A percentile compares a stretch with the other conserved stretches of the same genome.
These are phyloP conservation scores for Davidsoniella virescens DNA, from an alignment of 2,329 filamentous ascomycete species.

Conservation along the genomic window DNA sequence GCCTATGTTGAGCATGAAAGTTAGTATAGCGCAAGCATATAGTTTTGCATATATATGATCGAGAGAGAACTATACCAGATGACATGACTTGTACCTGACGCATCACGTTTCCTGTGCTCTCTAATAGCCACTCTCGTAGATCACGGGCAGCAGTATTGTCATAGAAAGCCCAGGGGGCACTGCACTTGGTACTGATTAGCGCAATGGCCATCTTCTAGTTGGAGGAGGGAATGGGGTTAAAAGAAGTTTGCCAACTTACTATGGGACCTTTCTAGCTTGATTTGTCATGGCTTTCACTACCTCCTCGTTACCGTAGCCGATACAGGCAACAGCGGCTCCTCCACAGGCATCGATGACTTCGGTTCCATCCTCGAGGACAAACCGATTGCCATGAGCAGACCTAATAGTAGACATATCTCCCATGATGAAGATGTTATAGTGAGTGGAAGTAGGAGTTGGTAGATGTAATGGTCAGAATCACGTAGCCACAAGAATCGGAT, in stretches of 20 bases:
- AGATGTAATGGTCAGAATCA: no score
- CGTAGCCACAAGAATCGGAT: no score
- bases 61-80: slow-evolving; percentile 18
- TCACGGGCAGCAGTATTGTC: slow-evolving; percentile 4
- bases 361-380: slow-evolving; percentile 25
- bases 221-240: not conserved
- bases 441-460: no score
- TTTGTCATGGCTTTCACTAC: slow-evolving; percentile 41
- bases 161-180: slow-evolving; percentile 9
- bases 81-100: slow-evolving; percentile 21
- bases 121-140: slow-evolving; percentile 15
- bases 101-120: slow-evolving; percentile 21
- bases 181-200: not conserved
- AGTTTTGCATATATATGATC: not conserved
- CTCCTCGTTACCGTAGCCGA: slow-evolving; percentile 49
- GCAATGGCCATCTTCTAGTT: not conserved
- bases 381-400: slow-evolving; percentile 15
- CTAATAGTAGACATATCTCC: not conserved
- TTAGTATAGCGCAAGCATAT: not conserved
- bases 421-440: not conserved
- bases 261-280: slow-evolving; percentile 25
- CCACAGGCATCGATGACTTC: slow-evolving; percentile 54
- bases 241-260: not conserved
- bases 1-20: slow-evolving; percentile 21
- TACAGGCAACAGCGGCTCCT: slow-evolving; percentile 54